phyloP scores from a whole-genome alignment of 2,329 filamentous ascomycete species.

The Chrysoporthe cubensis region DNA sequence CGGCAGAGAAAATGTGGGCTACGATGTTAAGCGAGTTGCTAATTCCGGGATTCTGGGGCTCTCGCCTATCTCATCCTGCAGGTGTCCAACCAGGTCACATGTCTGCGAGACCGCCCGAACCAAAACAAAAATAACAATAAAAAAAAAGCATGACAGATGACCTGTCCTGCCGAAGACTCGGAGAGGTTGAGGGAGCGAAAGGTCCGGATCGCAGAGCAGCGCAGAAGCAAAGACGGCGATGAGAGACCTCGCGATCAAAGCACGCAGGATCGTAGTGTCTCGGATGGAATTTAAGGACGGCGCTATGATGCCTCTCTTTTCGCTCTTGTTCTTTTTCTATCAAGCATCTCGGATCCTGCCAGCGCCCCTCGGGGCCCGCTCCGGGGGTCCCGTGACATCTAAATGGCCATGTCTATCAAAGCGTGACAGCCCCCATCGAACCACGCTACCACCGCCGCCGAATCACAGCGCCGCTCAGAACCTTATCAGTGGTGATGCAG shows the following conservation, averaged over 20 bases:
- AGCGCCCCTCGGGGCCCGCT: neutral
- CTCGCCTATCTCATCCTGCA: constrained; percentile 19
- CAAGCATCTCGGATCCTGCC: neutral
- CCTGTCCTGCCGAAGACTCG: neutral
- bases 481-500: constrained; percentile 29
- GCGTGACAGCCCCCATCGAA: neutral
- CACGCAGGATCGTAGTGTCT: constrained; percentile 4
- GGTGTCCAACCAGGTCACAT: constrained; percentile 16
- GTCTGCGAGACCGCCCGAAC: constrained; percentile 1
- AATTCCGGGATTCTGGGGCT: constrained; percentile 16
- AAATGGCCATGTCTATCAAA: neutral
- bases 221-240: constrained; percentile 3
- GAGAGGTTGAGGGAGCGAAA: neutral
- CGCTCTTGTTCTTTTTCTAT: neutral
- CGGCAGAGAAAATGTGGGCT: neutral
- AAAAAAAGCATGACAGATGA: neutral
- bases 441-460: neutral
- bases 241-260: neutral
- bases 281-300: constrained; percentile 13
- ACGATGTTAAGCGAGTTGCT: constrained; percentile 23
- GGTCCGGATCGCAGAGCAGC: neutral
- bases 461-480: neutral
- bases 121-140: constrained; percentile 5
- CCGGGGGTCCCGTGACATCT: neutral
- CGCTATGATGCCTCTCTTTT: constrained; percentile 4